Evolutionary conservation across 768 basidiomycete genomes (phyloP), one percentile per base, ranked within the genome.

Genomic region (Suillus decipiens): DNA sequence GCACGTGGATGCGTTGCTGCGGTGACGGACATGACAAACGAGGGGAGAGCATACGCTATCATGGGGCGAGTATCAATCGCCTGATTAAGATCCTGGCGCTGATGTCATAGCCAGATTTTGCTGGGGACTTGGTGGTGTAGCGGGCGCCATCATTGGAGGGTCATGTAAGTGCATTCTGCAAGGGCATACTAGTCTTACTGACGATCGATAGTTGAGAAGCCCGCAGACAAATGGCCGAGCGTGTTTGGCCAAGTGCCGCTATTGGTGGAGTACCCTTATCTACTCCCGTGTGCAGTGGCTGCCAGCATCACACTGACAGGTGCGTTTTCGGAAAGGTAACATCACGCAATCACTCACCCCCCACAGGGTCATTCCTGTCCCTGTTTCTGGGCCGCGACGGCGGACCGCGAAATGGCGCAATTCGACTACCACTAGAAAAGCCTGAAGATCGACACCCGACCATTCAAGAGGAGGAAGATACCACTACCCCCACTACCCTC

Each of bases 91-190:
- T 60, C 22, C 34, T 48, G 48, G 65, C 24, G 51, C 50, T 57
- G 45, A 43, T 48, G 56, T 47, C 37, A 63, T 56, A 61, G 3
- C 36, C 62, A 93, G 91, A 12, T 97, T 96, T 75, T 93, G 89
- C 68, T 97, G 96, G 97, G 96, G 95, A 64, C 85, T 99, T 67
- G 97, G 96, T 64, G 97, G 96, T 84, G 93, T 95, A 14, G 85
- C 89, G 53, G 94, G 94, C 50, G 90, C 91, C 53, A 89, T 95
- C 59, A 83, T 96, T 36, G 95, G 93, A 65, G 92, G 92, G 68
- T 78, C 87, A 68, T 89, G 93, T 93, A 67, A 74, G 92, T 81
- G 24, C 9, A 36, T 51, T 22, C 34, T 10, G 10, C 17, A 31
- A 28, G 9, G 39, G 39, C 17, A 41, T 41, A 31, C 6, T 41